Base-by-base conservation (phyloP, 2,329 filamentous ascomycete genomes). In the Apiospora arundinis region DNA sequence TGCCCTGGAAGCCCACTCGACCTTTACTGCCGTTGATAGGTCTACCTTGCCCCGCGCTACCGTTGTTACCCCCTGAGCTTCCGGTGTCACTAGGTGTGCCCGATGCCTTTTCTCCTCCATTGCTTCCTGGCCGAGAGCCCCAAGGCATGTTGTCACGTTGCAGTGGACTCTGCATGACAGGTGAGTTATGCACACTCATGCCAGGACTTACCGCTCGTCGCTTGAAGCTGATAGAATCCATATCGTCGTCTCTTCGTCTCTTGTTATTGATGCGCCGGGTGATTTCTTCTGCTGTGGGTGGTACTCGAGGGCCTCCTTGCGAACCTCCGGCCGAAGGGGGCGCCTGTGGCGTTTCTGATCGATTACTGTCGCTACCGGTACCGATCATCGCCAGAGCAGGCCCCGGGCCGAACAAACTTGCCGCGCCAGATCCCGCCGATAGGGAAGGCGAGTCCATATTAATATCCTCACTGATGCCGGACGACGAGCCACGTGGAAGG, bases 171-270 rank as follows among this genome's bases (percentile, higher is more conserved):
- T 97, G 94, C 76, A 95, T 89, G 46, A 97, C 87, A 1, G 95
- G 95, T 73, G 93, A 97, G 81, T 95, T 97, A 77, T 97, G 94
- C 1, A 92, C 92, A 80, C 94, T 97, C 86, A 98, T 91, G 21
- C 95, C 94, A 0, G 95, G 95, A 72, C 93, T 96, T 2, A 98
- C 95, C 32, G 95, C 95, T 60, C 95, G 90, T 21, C 95, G 90
- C 83, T 98, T 98, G 84, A 98, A 95, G 73, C 92, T 93, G 49
- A 91, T 88, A 1, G 93, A 92, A 79, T 98, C 95, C 71, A 97
- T 92, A 77, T 98, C 95, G 77, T 97, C 95, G 73, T 98, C 95
- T 70, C 95, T 89, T 28, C 94, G 90, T n/a, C 95, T 91, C 80
- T 95, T 96, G 80, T 89, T 90, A 80, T 93, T 92, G 69, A 94